Evolutionary conservation across 1,284 basidiomycete species (phyloP), one percentile per base, ranked within the genome.

Genomic region (Melanopsichium pennsylvanicum): DNA sequence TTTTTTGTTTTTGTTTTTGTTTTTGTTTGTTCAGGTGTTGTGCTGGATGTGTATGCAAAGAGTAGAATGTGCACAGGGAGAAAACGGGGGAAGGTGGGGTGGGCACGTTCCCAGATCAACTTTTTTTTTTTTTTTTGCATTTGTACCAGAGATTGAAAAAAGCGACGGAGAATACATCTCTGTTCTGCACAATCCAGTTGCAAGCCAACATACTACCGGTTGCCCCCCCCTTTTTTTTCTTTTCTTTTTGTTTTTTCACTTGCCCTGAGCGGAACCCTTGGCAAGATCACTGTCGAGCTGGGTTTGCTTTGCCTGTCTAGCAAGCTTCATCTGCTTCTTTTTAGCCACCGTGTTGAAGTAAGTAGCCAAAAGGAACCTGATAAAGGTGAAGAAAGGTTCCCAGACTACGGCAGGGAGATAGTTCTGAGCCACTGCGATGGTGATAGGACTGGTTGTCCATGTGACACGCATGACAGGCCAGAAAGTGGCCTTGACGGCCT

Each of bases 401-500:
- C 66, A 69, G 13, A 69, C 59, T 9, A 66, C 66, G 6, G 87
- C 84, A 13, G 90, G 85, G 26, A 93, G 81, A 79, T 88, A 90
- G 58, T 84, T 87, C 80, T 92, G 90, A 9, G 90, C 90, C 69
- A 90, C 83, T 1, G 87, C 82, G 76, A 90, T 84, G 5, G 88
- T 86, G 41, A 89, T 72, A 2, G 90, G 90, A n/a, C 87, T 88
- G 16, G 88, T 87, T 57, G 88, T 83, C 90, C 89, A 91, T 43
- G 87, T 87, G 59, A 90, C 85, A 81, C 86, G 84, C 68, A 94
- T 86, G 54, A 92, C 89, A 25, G 86, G 82, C 81, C 88, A 85
- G 84, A 92, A 91, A 26, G 89, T 89, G 29, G 83, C 85, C 80
- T 87, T 88, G 50, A 93, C 86, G 0, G 90, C 89, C 70, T 86